Base-by-base conservation (phyloP, 768 basidiomycete species). In the Cantharellus cinnabarinus region DNA sequence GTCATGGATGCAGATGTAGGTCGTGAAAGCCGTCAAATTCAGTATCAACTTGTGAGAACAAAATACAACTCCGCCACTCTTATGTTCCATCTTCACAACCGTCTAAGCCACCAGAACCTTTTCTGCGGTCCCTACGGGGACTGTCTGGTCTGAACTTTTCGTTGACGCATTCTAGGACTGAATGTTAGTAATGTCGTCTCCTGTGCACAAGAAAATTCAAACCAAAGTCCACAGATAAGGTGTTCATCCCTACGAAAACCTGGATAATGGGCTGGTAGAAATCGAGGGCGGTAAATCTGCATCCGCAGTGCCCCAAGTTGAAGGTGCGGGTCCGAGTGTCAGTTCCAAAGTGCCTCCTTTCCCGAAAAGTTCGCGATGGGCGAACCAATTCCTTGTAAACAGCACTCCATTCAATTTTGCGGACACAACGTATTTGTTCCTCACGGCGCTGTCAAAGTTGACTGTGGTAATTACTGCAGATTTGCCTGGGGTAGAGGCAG, bases 361-460 rank as follows among this genome's bases (percentile, higher is more conserved):
- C 4, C 29, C 35, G 62, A 64, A 64, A 15, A 64, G 54, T 14
- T 61, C 57, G 44, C 44, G 44, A 41, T 64, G 63, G 3, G 60
- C 20, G 56, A 64, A 60, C 59, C 59, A 64, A 58, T 62, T 62
- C 57, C 60, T 60, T 15, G 62, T 64, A n/a, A 58, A 62, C 2
- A 59, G 3, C 15, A 38, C 34, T 2, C 63, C 63, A 51, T 64
- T 63, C 57, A 64, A 50, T 59, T 48, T 62, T 41, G 63, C 63
- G 20, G 62, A 62, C 58, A 60, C 59, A 37, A 64, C 58, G 52
- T 64, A 64, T 44, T 62, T 64, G 57, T 64, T 64, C n/a, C 10
- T 48, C 10, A 48, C 29, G 10, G 62, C 62, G 39, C 51, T 57
- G 40, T 60, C 62, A 44, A 63, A 64, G 51, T 64, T 63, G 38